Base-by-base conservation (phyloP, 305 asterid species). In the Petunia hybrid region DNA sequence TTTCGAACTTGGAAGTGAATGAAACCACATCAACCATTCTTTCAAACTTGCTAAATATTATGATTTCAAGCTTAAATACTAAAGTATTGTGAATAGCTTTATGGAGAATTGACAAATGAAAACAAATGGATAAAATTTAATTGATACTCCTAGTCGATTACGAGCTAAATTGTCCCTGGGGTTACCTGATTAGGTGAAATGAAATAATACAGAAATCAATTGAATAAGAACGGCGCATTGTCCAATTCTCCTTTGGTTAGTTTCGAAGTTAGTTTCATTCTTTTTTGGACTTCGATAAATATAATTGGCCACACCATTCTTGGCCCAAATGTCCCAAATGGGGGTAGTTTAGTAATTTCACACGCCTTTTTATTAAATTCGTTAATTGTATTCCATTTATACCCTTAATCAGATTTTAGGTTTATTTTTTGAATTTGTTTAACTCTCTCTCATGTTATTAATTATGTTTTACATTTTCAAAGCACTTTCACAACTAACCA, bases 141-240 rank as follows among this genome's bases (percentile, higher is more conserved):
- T 71, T 78, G 67, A 77, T 82, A 22, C 31, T 22, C 31, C 31
- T 22, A 43, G n/a, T 59, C 42, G 69, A 51, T 53, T 60, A 60
- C 5, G 8, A 42, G 73, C 73, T 65, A 65, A 65, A 65, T 65
- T 65, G 48, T 65, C 35, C 35, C 3, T 2, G 13, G 73, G 77
- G 48, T 85, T 56, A 83, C 79, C 88, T 59, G 66, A 85, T 88
- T 79, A 76, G 83, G 82, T 71, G 69, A 80, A 73, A 16, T 71
- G 69, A 80, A 73, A 16, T 74, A 65, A 77, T 77, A 35, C 43
- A 45, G 40, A 36, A 36, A 61, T 36, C 41, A 6, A 41, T 79
- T 12, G 3, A 45, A 41, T 5, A n/a, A 4, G 66, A 40, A 12
- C 6, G 14, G 55, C 36, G 35, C 41, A 55, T 12, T 46, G 67